These are phyloP conservation scores for Leishmania braziliensis DNA, from an alignment of 208 protist species.

Conservation along the genomic window DNA sequence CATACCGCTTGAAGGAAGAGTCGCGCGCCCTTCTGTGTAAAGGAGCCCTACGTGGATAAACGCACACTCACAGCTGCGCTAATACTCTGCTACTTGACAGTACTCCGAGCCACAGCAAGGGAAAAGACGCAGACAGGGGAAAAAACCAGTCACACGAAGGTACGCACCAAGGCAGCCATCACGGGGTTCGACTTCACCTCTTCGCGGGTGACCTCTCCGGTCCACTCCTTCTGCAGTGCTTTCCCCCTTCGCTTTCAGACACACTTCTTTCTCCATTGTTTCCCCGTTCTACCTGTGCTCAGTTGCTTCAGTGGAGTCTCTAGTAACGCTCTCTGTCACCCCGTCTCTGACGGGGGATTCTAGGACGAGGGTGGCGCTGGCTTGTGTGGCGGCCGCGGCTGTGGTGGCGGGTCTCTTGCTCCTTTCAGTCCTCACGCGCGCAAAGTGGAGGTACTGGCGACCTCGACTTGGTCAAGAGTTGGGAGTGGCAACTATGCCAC, in stretches of 20 bases:
- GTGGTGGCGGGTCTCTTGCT: neutral
- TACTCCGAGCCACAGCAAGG: neutral
- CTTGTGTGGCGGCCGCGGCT: neutral
- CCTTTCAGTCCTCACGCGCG: neutral
- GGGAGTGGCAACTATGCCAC: conserved; percentile 3
- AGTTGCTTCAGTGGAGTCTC: conserved; percentile 4
- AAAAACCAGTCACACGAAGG: neutral
- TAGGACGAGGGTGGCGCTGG: neutral
- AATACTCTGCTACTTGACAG: neutral
- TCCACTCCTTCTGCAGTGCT: neutral
- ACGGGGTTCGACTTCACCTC: neutral
- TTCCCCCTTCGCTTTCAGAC: neutral
- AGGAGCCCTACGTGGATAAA: neutral
- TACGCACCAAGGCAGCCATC: neutral
- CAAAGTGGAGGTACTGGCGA: neutral
- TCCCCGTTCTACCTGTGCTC: neutral
- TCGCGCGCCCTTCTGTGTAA: neutral
- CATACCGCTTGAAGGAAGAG: neutral
- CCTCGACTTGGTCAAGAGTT: neutral
- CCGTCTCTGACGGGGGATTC: neutral
- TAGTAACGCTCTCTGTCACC: neutral
- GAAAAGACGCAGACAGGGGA: neutral
- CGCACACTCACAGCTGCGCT: neutral
- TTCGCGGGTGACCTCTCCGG: neutral
- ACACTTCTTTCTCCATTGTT: neutral